Evolutionary conservation across 305 asterid genomes (phyloP).

Genomic region (Salvia sclarea): DNA sequence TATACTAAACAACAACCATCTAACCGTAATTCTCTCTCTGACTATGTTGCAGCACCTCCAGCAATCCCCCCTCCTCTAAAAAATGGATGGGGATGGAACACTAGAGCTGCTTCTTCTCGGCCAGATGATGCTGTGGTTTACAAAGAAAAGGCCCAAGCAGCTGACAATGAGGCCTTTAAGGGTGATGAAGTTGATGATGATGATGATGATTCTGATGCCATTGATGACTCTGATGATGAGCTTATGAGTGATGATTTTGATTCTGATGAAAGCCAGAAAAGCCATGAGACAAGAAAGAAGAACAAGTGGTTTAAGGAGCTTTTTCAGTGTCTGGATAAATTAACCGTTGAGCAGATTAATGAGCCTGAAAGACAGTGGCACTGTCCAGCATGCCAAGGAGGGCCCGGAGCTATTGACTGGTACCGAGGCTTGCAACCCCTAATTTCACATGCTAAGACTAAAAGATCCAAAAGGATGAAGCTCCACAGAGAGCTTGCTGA

Average conservation of each 20-base stretch:
- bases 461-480: constrained; percentile 60
- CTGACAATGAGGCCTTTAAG: constrained; percentile 27
- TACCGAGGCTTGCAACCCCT: constrained; percentile 71
- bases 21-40: constrained; percentile 25
- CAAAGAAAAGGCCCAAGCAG: constrained; percentile 22
- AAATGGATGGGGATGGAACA: constrained; percentile 68
- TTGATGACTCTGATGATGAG: constrained; percentile 66
- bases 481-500: constrained; percentile 74
- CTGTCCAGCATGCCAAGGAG: constrained; percentile 79
- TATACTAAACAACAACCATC: constrained; percentile 39
- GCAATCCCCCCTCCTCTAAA: constrained; percentile 56
- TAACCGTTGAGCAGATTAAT: constrained; percentile 54
- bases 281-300: constrained; percentile 65
- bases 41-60: constrained; percentile 32
- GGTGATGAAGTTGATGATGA: constrained; percentile 41
- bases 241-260: constrained; percentile 65
- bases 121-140: constrained; percentile 24
- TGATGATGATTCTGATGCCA: constrained; percentile 37
- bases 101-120: constrained; percentile 40
- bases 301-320: constrained; percentile 62
- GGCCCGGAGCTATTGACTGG: constrained; percentile 88
- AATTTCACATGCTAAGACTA: constrained; percentile 61
- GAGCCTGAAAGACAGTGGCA: constrained; percentile 79
- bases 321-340: constrained; percentile 52
- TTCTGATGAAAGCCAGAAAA: constrained; percentile 75